Percentiles rank a stretch among this genome's conserved stretches.
phyloP scores from a whole-genome alignment of 352 stramenopile species.

The Halophytophthora batemanensis region DNA sequence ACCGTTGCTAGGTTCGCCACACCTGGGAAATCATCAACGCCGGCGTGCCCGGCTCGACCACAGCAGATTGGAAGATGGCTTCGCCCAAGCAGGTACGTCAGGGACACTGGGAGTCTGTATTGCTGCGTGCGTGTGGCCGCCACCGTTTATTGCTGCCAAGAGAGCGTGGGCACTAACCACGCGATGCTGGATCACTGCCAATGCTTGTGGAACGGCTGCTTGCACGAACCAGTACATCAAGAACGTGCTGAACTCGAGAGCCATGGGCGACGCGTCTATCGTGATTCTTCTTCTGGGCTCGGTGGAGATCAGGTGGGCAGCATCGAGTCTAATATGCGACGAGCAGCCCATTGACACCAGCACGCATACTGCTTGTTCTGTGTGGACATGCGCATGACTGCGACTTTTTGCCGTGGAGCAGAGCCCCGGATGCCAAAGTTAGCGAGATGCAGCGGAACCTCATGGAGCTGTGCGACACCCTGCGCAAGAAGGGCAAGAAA shows the following conservation, averaged over 20 bases:
- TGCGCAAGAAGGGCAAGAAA: conserved; percentile 81
- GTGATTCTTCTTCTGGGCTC: conserved; percentile 79
- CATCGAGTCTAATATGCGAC: neutral
- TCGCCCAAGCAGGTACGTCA: conserved; percentile 50
- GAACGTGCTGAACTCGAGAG: conserved; percentile 54
- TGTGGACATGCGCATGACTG: too few relatives aligned
- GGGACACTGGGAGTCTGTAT: neutral
- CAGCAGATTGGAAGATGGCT: conserved; percentile 63
- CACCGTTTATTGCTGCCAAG: too few relatives aligned
- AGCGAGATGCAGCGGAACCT: conserved; percentile 57
- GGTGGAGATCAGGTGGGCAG: conserved; percentile 47
- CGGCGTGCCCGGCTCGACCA: conserved; percentile 57
- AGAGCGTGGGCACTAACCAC: too few relatives aligned
- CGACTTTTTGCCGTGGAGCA: too few relatives aligned
- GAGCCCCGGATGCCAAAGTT: conserved; percentile 23
- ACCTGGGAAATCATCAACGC: conserved; percentile 81
- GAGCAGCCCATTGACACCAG: conserved; percentile 2
- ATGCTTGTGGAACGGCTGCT: neutral
- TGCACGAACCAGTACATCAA: conserved; percentile 56
- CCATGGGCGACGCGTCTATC: conserved; percentile 66
- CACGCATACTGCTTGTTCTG: neutral
- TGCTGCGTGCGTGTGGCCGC: too few relatives aligned
- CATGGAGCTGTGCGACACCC: conserved; percentile 66
- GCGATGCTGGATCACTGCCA: too few relatives aligned
- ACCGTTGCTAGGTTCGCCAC: conserved; percentile 57